These are phyloP conservation scores for Trichomonas tenax DNA, from an alignment of 208 protist genomes.

Conservation along the genomic window DNA sequence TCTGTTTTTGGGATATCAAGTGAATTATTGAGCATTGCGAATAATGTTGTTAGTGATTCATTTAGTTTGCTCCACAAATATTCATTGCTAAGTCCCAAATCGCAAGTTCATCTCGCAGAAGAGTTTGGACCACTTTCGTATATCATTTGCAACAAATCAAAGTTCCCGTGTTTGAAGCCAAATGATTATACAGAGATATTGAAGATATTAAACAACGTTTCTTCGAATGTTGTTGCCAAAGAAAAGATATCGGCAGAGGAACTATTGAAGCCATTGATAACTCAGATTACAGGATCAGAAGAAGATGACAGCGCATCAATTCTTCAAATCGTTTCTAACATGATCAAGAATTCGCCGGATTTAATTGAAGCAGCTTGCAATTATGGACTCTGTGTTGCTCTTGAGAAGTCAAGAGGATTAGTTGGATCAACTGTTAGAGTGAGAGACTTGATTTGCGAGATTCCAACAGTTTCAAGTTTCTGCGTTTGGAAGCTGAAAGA, in stretches of 20 bases:
- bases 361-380: neutral
- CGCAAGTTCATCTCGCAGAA: neutral
- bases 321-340: neutral
- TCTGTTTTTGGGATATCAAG: neutral
- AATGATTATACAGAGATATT: neutral
- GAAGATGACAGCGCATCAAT: neutral
- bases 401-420: neutral
- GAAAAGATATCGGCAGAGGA: neutral
- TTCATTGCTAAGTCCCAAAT: neutral
- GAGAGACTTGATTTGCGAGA: neutral
- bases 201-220: neutral
- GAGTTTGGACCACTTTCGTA: neutral
- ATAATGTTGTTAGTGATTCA: neutral
- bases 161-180: neutral
- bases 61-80: neutral
- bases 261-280: neutral
- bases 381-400: neutral
- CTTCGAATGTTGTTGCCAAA: neutral
- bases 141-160: neutral
- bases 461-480: conserved; percentile 15
- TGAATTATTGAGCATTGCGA: neutral
- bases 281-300: neutral
- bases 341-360: neutral
- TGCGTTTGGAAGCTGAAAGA: neutral
- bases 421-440: neutral